Evolutionary conservation across 2,329 filamentous ascomycete species (phyloP).

Genomic region (Xylaria sp.): DNA sequence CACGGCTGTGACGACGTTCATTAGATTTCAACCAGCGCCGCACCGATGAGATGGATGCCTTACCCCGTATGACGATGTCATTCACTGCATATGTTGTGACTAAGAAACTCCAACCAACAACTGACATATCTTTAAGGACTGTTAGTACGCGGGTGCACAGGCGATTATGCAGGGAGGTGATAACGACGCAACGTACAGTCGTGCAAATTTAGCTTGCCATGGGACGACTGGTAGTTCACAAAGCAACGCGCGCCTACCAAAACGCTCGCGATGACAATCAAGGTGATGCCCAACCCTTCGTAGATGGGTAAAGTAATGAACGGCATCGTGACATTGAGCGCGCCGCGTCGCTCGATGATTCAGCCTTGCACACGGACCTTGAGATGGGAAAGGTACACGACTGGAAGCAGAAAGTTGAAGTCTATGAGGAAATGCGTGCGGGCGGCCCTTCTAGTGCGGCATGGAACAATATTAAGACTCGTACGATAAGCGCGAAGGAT

Average conservation of each 20-base stretch:
- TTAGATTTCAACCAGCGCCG: background rate
- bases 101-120: background rate
- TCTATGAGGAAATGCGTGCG: background rate
- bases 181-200: background rate
- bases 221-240: slow-evolving; percentile 1
- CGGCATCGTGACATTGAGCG: background rate
- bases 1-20: background rate
- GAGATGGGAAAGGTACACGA: background rate
- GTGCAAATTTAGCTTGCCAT: background rate
- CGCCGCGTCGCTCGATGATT: background rate
- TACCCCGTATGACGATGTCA: slow-evolving; percentile 1
- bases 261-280: slow-evolving; percentile 1
- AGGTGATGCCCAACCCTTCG: background rate
- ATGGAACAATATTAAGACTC: background rate
- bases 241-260: background rate
- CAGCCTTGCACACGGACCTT: background rate
- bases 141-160: background rate
- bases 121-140: background rate
- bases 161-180: background rate
- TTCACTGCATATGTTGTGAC: slow-evolving; percentile 6
- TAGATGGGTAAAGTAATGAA: background rate
- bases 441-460: background rate
- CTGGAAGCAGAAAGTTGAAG: background rate
- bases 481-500: background rate
- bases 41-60: background rate